These are phyloP conservation scores for Oropetium thomaeum DNA, from an alignment of 176 grass and related monocot genomes.

Conservation along the genomic window DNA sequence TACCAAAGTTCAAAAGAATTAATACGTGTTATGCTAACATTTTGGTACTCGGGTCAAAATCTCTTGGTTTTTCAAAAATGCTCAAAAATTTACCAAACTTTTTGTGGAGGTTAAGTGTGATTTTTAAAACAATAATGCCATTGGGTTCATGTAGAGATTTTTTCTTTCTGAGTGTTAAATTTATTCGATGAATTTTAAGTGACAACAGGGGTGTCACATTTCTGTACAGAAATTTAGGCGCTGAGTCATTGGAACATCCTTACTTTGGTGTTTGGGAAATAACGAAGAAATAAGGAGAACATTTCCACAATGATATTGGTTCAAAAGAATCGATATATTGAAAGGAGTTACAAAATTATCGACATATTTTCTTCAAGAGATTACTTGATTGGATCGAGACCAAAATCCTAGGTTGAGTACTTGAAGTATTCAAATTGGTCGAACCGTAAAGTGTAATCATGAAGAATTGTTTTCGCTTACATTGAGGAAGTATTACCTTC, in stretches of 20 bases:
- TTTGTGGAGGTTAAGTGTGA: no score
- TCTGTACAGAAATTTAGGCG: neutral
- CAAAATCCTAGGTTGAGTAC: neutral
- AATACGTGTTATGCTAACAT: no score
- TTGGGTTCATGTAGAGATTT: no score
- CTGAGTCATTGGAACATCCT: neutral
- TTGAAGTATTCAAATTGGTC: neutral
- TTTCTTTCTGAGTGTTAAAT: no score
- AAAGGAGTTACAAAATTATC: neutral
- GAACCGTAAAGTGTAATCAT: neutral
- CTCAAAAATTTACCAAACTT: no score
- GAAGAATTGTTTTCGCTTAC: neutral
- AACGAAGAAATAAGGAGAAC: neutral
- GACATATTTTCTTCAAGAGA: neutral
- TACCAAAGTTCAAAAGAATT: no score
- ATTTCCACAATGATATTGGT: neutral
- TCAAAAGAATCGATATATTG: neutral
- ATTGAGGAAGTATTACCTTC: no score
- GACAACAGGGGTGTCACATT: no score
- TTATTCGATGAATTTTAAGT: no score
- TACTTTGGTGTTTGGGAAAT: neutral
- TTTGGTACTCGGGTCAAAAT: no score
- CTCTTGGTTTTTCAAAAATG: no score
- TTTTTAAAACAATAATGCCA: no score
- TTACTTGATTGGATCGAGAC: neutral